Evolutionary conservation across 805 yeast species (phyloP), one percentile per base, ranked within the genome.

Genomic region (Komagataella mondaviorum): DNA sequence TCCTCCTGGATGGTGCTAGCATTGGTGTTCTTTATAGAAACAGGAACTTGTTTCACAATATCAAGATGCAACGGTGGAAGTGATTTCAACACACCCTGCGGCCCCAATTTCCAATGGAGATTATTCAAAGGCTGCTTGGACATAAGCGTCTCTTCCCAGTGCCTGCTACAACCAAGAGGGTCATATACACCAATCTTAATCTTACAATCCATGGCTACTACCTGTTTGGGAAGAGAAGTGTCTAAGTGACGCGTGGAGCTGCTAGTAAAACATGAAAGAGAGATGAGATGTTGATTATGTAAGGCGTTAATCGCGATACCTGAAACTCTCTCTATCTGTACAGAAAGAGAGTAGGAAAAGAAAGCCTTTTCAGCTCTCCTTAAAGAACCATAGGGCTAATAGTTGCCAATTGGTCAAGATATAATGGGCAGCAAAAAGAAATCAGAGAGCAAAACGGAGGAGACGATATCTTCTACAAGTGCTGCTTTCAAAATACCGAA

Each of bases 31-130:
- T 12, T 44, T 30, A 30, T 10, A 6, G 46, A 17, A 44, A 46
- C 46, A 7, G 84, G 82, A 1, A 76, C 72, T 54, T 85, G 89
- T 55, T 83, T 86, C 10, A 69, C 65, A 23, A 83, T 69, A 6
- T 67, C 63, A 6, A 85, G 71, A 3, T 78, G 75, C 16, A 88
- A 68, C 47, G 68, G 64, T 6, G 85, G 80, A 16, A 88, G 80
- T 4, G 90, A 78, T 52, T 85, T 73, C 44, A 83, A 62, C 1
- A 82, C 80, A 45, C 80, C 76, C 43, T 70, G 64, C 0, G 70
- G 61, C 16, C 72, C 63, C 49, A 68, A 63, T 55, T 74, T 76
- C 93, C 95, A 86, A 59, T 85, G 89, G 23, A 88, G 67, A 50
- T 83, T 82, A 2, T 81, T 74, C 24, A 87, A 68, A 2, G 81